Evolutionary conservation across 2,329 filamentous ascomycete species (phyloP), one percentile per base, ranked within the genome.

Genomic region (Pseudocercospora fijiensis): DNA sequence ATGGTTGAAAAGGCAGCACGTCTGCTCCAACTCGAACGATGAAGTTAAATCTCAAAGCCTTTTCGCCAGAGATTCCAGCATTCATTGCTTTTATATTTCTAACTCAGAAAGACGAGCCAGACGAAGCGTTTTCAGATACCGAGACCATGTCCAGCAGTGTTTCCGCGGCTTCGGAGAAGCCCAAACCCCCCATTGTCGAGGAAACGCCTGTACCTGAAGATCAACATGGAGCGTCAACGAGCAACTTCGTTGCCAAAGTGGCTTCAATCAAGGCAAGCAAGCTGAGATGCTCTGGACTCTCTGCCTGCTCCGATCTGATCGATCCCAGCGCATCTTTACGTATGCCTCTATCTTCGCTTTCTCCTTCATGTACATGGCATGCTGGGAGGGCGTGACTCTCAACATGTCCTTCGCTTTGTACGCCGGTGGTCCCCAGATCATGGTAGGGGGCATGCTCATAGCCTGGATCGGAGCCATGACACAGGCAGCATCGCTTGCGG

Each of bases 401-500:
- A 61, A 47, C 33, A 61, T 61, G 58, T 56, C 30, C 51, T 61
- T 61, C 51, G 58, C 58, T 16, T 18, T 61, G 30, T 28, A 49
- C 49, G 37, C 52, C 6, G 51, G 58, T 10, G 58, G 58, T 7
- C 58, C 49, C 4, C 59, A 47, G 18, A 52, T 61, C 43, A 56
- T 61, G 47, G 13, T 30, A 10, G 56, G 59, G 59, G 53, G 59
- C 24, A 30, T 41, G 47, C 59, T 61, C 4, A 57, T 61, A 30
- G 22, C 47, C 16, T 61, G 49, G 59, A 22, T 47, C 2, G 59
- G 59, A 18, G 59, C 49, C 1, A 33, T 61, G 18, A 51, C 59
- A n/a, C 59, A 61, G 26, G 59, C 59, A 8, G 59, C 59, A 9
- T 74, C 70, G 1, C 60, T 77, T 30, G 73, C 75, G 4, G 75